These are phyloP conservation scores for Aspergillus felis DNA, from an alignment of 2,329 filamentous ascomycete genomes.

Conservation along the genomic window DNA sequence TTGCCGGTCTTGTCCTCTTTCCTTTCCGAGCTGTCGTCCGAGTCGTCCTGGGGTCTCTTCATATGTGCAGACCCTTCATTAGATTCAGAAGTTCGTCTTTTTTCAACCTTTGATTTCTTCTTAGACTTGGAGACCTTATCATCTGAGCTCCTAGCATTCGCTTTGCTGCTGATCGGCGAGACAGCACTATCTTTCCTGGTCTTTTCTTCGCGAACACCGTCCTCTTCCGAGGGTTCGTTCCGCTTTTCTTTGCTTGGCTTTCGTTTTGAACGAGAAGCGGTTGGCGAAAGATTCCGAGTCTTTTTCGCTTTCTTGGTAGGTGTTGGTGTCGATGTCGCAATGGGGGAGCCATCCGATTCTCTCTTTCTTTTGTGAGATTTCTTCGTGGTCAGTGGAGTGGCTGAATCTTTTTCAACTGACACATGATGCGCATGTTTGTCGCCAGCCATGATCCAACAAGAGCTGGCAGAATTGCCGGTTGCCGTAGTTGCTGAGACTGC, in stretches of 20 bases:
- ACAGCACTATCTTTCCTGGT: constrained; percentile 25
- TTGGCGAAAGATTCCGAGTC: constrained; percentile 15
- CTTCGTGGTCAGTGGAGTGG: constrained; percentile 17
- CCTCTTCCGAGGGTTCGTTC: constrained; percentile 17
- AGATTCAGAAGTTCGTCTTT: constrained; percentile 27
- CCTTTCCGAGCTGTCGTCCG: constrained; percentile 17
- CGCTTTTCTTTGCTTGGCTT: constrained; percentile 22
- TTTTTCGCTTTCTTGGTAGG: constrained; percentile 39
- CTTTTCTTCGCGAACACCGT: constrained; percentile 31
- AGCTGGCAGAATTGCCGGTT: constrained; percentile 19
- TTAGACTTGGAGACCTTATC: constrained; percentile 16
- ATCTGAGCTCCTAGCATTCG: constrained; percentile 20
- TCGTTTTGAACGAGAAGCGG: constrained; percentile 27
- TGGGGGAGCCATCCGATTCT: constrained; percentile 23
- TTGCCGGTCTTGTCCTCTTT: constrained; percentile 1
- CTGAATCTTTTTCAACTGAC: constrained; percentile 30
- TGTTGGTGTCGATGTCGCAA: constrained; percentile 22
- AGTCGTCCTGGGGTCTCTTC: constrained; percentile 6
- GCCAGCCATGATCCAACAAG: constrained; percentile 39
- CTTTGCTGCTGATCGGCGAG: constrained; percentile 24
- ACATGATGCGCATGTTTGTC: constrained; percentile 47
- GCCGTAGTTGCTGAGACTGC: background rate
- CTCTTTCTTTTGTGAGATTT: constrained; percentile 34
- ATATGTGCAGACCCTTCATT: constrained; percentile 26
- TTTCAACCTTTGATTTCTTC: constrained; percentile 35